Base-by-base conservation (phyloP, 2,329 filamentous ascomycete genomes). In the Aspergillus sp. region DNA sequence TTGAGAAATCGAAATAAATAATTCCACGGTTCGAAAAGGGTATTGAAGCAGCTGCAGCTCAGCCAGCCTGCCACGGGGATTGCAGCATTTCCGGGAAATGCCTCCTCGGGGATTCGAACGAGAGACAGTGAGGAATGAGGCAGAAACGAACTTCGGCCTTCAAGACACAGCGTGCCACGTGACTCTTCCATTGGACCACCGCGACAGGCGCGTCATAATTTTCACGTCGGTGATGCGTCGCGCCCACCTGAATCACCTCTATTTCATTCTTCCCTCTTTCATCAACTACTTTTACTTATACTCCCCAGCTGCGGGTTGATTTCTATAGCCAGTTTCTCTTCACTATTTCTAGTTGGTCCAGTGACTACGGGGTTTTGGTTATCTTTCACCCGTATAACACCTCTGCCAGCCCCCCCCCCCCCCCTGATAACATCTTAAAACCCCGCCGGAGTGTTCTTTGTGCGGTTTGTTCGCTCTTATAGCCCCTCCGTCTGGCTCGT, bases 111-210 rank as follows among this genome's bases (percentile, higher is more conserved):
- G 59, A 61, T 12, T 61, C 65, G 65, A 67, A 67, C 65, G 30
- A 30, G 47, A 23, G 47, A 50, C 47, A 30, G 47, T n/a, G n/a
- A 19, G 25, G 45, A n/a, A n/a, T 3, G 15, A 32, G 30, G 45
- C 12, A 47, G 28, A 52, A 21, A 23, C 2, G 8, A 28, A 48
- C 25, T 28, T 28, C 25, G 25, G 38, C 21, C 15, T 25, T 8
- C 13, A 28, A 25, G 23, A 36, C 15, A 6, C 9, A 4, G 7
- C 15, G 8, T 2, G 9, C 4, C 63, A 63, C 64, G 63, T 64
- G 64, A 65, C 39, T 38, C 19, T 47, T 52, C 64, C 65, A 48
- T 59, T 67, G 55, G 58, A 59, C 63, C 61, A 67, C 58, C 28
- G 38, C 32, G 51, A 49, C 61, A 19, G 28, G 28, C 59, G 50